Evolutionary conservation across 257 asterid genomes (phyloP).

Genomic region (Solanum pennellii): DNA sequence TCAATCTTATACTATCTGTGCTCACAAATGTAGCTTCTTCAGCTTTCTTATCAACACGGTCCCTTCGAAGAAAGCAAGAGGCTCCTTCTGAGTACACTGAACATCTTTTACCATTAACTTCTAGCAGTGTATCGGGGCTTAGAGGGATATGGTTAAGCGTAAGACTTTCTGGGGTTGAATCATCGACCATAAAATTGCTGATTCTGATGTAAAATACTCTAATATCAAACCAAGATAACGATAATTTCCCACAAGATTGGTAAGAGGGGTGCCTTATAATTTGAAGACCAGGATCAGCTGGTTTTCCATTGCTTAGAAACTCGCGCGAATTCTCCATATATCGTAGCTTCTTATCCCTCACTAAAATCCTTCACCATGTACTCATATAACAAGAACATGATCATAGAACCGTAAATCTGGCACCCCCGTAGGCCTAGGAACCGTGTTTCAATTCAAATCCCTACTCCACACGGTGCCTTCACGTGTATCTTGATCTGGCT

Average conservation of each 20-base stretch:
- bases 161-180: constrained; percentile 59
- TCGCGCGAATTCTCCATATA: constrained; percentile 44
- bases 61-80: constrained; percentile 62
- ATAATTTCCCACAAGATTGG: constrained; percentile 26
- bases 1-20: constrained; percentile 59
- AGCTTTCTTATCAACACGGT: constrained; percentile 65
- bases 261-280: constrained; percentile 42
- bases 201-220: constrained; percentile 65
- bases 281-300: constrained; percentile 41
- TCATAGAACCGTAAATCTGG: constrained; percentile 1
- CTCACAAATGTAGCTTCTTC: constrained; percentile 88
- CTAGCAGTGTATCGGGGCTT: constrained; percentile 57
- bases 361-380: constrained; percentile 5
- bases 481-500: neutral
- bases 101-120: constrained; percentile 66
- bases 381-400: constrained; percentile 14
- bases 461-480: neutral
- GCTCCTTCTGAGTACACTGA: constrained; percentile 47
- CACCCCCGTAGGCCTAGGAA: constrained; percentile 1
- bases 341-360: constrained; percentile 9
- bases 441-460: constrained; percentile 15
- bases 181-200: constrained; percentile 57
- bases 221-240: constrained; percentile 47
- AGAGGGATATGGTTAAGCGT: constrained; percentile 60
- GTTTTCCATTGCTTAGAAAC: constrained; percentile 37